Conservation (phyloP, 768 basidiomycete species). For the Amanita fuliginea region DNA sequence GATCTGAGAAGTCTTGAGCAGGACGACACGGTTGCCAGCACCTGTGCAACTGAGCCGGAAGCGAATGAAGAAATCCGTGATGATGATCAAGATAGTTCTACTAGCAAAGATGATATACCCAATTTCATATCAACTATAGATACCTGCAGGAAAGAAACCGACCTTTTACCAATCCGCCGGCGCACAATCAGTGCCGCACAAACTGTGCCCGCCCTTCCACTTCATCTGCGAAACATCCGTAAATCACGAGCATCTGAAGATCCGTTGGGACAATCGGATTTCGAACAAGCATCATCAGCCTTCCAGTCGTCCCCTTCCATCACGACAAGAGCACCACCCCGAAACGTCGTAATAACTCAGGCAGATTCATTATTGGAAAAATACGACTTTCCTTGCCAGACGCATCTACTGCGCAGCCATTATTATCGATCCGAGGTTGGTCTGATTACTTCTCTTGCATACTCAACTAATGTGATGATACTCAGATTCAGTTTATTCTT, state of each 20-base stretch:
- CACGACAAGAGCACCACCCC: slow-evolving; percentile 33
- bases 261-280: slow-evolving; percentile 61
- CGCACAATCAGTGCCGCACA: slow-evolving; percentile 55
- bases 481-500: slow-evolving; percentile 75
- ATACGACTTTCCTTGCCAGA: slow-evolving; percentile 60
- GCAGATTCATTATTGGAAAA: slow-evolving; percentile 51
- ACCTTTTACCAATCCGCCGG: slow-evolving; percentile 21
- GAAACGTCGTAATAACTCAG: slow-evolving; percentile 29
- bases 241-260: slow-evolving; percentile 57
- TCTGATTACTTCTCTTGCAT: slow-evolving; percentile 8
- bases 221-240: slow-evolving; percentile 42
- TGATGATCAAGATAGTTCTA: slow-evolving; percentile 28
- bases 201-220: slow-evolving; percentile 63
- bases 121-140: slow-evolving; percentile 6
- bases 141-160: slow-evolving; percentile 9
- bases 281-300: slow-evolving; percentile 30
- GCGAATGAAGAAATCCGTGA: slow-evolving; percentile 12
- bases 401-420: slow-evolving; percentile 69
- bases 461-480: slow-evolving; percentile 7
- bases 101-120: slow-evolving; percentile 19
- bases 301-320: slow-evolving; percentile 70
- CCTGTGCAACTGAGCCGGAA: slow-evolving; percentile 4
- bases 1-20: slow-evolving; percentile 35
- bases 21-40: slow-evolving; percentile 29
- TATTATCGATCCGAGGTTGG: slow-evolving; percentile 81